Percentiles rank a stretch among this genome's conserved stretches.
phyloP scores from a whole-genome alignment of 352 stramenopile genomes.

The Pythium rishiriense region DNA sequence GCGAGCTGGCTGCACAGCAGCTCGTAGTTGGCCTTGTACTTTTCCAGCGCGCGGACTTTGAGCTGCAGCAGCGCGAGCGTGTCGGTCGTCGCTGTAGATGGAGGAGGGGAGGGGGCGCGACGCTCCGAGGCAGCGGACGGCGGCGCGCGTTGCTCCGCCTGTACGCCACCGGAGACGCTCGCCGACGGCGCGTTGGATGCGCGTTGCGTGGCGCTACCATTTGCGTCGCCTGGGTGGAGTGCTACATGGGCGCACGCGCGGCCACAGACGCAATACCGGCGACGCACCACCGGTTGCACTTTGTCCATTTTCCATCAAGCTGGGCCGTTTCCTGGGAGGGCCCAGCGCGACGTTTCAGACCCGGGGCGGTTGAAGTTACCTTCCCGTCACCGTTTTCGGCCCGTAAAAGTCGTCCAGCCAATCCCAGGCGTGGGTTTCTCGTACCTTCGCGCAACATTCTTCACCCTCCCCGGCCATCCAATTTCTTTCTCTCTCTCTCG shows the following conservation, averaged over 20 bases:
- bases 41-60: slow-evolving; percentile 51
- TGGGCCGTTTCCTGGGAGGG: background rate
- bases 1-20: slow-evolving; percentile 64
- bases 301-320: slow-evolving; percentile 15
- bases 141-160: slow-evolving; percentile 10
- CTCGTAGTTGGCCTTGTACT: slow-evolving; percentile 82
- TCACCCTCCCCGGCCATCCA: slow-evolving; percentile 14
- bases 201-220: background rate
- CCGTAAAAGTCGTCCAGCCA: slow-evolving; percentile 3
- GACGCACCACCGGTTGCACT: slow-evolving; percentile 17
- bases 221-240: background rate
- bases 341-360: slow-evolving; percentile 20
- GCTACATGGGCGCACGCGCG: slow-evolving; percentile 2
- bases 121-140: background rate
- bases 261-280: slow-evolving; percentile 27
- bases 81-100: background rate
- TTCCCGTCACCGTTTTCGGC: slow-evolving; percentile 16
- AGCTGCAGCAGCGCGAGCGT: slow-evolving; percentile 36
- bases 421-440: background rate
- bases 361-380: slow-evolving; percentile 24
- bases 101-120: background rate
- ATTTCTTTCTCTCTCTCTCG: slow-evolving; percentile 1
- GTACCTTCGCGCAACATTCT: slow-evolving; percentile 17
- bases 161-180: background rate
- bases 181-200: background rate